phyloP scores from a whole-genome alignment of 805 yeast species.

The Suhomyces faveliae region DNA sequence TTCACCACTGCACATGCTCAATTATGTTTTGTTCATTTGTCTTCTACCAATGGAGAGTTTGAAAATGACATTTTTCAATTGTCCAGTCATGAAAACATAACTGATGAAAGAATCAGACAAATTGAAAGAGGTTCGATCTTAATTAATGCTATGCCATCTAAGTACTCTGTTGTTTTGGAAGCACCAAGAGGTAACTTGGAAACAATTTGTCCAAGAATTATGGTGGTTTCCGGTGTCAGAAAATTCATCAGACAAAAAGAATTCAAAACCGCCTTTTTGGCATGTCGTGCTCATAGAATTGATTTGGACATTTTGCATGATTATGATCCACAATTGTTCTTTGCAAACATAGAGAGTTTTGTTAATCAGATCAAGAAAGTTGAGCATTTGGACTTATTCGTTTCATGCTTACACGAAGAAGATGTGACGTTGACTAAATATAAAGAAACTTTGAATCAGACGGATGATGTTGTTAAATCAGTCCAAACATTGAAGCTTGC shows the following conservation, averaged over 20 bases:
- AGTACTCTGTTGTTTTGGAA: conserved; percentile 78
- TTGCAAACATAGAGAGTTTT: conserved; percentile 60
- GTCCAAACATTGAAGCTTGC: conserved; percentile 14
- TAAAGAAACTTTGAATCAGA: conserved; percentile 57
- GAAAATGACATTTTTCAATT: conserved; percentile 35
- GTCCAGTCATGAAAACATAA: conserved; percentile 18
- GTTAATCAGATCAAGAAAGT: conserved; percentile 67
- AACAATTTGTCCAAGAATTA: conserved; percentile 87
- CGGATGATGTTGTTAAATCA: conserved; percentile 12
- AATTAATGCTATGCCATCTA: conserved; percentile 78
- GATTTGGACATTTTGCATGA: conserved; percentile 89
- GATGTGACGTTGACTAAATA: conserved; percentile 83
- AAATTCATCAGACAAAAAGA: conserved; percentile 54
- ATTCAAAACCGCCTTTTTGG: conserved; percentile 71
- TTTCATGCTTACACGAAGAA: conserved; percentile 82
- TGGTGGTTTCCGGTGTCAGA: conserved; percentile 85
- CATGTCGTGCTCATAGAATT: conserved; percentile 88
- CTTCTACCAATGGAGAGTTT: conserved; percentile 29
- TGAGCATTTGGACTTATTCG: conserved; percentile 80
- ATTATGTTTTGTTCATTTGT: conserved; percentile 76
- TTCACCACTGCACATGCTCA: conserved; percentile 88
- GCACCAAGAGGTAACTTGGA: conserved; percentile 97
- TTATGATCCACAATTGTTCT: conserved; percentile 71
- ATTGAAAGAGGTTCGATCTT: conserved; percentile 91
- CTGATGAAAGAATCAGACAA: conserved; percentile 82